A percentile compares a stretch with the other conserved stretches of the same genome.
Evolutionary conservation across 176 grass and related monocot genomes (phyloP).

Genomic region (Avena eriantha): DNA sequence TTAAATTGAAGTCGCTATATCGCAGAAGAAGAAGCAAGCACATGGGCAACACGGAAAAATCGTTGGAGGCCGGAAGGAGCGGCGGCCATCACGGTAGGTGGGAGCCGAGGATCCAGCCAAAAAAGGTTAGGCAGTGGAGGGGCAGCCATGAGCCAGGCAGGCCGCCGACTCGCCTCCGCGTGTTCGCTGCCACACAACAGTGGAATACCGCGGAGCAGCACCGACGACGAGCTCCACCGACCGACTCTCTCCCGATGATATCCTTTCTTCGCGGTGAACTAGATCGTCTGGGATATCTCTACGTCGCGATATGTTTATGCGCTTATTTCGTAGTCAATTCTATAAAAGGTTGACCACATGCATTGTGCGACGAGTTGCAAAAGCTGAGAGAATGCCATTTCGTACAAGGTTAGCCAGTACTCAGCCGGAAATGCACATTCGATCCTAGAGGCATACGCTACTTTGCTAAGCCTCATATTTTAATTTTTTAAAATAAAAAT

Average conservation of each 20-base stretch:
- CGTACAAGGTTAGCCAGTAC: too few species aligned
- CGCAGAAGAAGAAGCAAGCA: neutral
- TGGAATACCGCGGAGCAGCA: neutral
- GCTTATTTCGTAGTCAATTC: neutral
- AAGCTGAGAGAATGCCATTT: too few species aligned
- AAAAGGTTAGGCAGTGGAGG: neutral
- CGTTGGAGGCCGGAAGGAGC: neutral
- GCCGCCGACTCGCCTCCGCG: neutral
- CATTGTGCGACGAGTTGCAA: too few species aligned
- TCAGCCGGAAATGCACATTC: too few species aligned
- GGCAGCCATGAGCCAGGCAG: neutral
- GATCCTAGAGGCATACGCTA: too few species aligned
- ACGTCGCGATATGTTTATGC: neutral
- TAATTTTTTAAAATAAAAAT: too few species aligned
- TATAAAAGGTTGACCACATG: too few species aligned
- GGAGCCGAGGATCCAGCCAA: neutral
- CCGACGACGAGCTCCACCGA: neutral
- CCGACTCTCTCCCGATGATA: neutral
- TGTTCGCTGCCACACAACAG: neutral
- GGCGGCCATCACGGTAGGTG: slow-evolving; percentile 1
- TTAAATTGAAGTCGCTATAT: neutral
- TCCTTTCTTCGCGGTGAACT: neutral
- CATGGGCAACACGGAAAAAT: neutral
- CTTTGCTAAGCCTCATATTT: too few species aligned
- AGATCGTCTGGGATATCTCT: neutral